phyloP scores from a whole-genome alignment of 2,329 filamentous ascomycete genomes.

The Diaporthe velutina region DNA sequence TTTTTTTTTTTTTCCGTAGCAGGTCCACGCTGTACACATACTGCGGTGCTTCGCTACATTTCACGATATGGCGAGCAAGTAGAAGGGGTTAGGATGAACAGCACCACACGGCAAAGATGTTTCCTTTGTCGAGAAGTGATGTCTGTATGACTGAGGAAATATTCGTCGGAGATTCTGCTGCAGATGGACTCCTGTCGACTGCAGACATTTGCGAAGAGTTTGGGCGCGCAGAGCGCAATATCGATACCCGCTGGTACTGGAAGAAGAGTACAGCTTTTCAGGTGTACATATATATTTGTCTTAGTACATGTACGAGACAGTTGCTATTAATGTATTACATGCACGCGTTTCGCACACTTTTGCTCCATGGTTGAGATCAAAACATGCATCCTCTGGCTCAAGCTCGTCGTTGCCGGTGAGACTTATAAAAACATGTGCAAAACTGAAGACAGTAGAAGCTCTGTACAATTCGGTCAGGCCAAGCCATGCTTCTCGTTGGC shows the following conservation, averaged over 20 bases:
- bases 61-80: background rate
- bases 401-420: background rate
- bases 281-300: conserved; percentile 27
- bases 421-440: background rate
- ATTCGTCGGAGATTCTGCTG: background rate
- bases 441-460: background rate
- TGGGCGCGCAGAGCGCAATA: conserved; percentile 26
- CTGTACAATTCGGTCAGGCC: background rate
- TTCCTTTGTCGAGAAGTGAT: conserved; percentile 26
- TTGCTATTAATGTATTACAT: conserved; percentile 37
- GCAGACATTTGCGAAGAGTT: conserved; percentile 33
- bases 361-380: background rate
- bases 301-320: conserved; percentile 30
- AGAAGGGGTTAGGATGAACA: background rate
- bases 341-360: background rate
- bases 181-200: background rate
- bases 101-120: conserved; percentile 11
- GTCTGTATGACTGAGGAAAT: background rate
- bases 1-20: background rate
- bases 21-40: background rate
- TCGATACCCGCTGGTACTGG: conserved; percentile 35
- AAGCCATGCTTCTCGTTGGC: too few relatives aligned
- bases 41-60: background rate
- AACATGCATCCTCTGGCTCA: background rate
- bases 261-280: conserved; percentile 29